Base-by-base conservation (phyloP, 202 grass and related monocot genomes). In the Elaeis oleifera region DNA sequence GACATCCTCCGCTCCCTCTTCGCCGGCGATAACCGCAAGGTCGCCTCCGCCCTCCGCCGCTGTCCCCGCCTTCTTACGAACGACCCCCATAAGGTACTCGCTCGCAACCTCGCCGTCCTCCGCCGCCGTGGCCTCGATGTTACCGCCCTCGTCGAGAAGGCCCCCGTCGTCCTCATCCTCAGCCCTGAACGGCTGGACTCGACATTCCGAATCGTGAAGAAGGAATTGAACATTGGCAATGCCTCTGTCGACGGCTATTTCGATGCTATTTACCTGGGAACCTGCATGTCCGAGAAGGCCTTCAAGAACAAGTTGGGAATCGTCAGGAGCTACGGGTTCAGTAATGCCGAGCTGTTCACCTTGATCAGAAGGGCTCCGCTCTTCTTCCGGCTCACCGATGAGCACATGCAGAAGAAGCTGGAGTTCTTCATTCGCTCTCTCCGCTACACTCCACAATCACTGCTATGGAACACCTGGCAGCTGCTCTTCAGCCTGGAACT, bases 31-130 rank as follows among this genome's bases (percentile, higher is more conserved):
- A 15, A 63, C n/a, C 16, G 60, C 32, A 49, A 21, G 60, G 36
- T 23, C 60, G 60, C 44, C 32, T 63, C 36, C 32, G 36, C 32
- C n/a, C 32, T 63, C 18, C 36, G 18, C 36, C 9, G 29, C 36
- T 64, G 36, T 3, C 61, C 61, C 61, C 36, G 31, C 60, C 36
- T 63, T 36, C 32, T 49, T 2, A 19, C 29, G 39, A 21, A 5
- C 23, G 16, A 59, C 57, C 23, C 15, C 11, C 16, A 59, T 16
- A 26, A 31, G 57, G 23, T 59, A 2, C 57, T 29, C 57, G 13
- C 13, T 25, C 57, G 57, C 25, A 59, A 59, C 57, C 23, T 59
- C 24, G 57, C 13, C 25, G n/a, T 59, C 57, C 57, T 59, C 57
- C 57, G 25, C 28, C 24, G 26, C 2, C 25, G 24, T 24, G 15